Conservation (phyloP, 257 asterid species). For the Solanum arcanum region DNA sequence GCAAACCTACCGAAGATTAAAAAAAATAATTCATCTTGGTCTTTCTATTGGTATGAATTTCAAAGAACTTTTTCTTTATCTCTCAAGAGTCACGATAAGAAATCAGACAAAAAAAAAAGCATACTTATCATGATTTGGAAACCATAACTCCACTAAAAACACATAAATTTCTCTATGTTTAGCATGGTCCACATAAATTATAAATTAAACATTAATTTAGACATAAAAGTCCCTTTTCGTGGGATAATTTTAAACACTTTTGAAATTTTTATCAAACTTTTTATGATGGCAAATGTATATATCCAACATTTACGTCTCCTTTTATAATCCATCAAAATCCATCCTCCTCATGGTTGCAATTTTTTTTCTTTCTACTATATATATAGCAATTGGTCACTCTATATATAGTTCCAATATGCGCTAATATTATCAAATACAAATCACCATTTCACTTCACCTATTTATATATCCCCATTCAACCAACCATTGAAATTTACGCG, state of each 20-base stretch:
- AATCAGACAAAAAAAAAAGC: background rate
- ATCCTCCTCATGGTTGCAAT: background rate
- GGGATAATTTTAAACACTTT: background rate
- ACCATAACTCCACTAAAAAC: background rate
- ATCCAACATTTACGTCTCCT: background rate
- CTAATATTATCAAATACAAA: background rate
- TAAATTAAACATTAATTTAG: background rate
- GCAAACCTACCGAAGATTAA: background rate
- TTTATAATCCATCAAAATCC: background rate
- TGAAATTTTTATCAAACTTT: background rate
- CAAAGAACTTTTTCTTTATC: background rate
- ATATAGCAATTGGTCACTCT: background rate
- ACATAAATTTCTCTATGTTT: background rate
- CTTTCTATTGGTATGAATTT: background rate
- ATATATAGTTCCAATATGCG: background rate
- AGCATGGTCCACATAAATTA: background rate
- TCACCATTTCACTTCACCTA: background rate
- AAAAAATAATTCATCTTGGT: background rate
- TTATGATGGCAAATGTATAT: background rate
- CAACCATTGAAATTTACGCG: background rate
- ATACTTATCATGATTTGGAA: background rate
- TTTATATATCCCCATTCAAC: background rate
- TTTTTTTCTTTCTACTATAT: background rate
- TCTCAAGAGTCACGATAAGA: background rate
- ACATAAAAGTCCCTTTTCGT: background rate